phyloP scores from a whole-genome alignment of 306 rosid species.

The Calophaca sinica region DNA sequence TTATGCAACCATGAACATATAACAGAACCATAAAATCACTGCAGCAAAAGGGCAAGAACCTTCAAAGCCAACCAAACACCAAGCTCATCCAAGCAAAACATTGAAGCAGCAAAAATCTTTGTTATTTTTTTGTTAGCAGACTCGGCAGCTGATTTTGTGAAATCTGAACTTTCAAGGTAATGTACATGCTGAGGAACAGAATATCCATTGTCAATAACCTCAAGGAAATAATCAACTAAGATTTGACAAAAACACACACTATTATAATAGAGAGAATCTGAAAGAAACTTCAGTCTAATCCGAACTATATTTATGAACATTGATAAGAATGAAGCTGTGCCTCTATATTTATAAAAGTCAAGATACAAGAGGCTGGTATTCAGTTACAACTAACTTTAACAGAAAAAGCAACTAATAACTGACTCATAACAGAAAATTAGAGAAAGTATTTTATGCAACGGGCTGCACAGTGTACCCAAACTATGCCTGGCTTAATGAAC shows the following conservation, averaged over 20 bases:
- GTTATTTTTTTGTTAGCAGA: conserved; percentile 55
- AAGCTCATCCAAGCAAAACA: conserved; percentile 74
- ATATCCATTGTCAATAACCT: conserved; percentile 47
- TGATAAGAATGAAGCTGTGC: not conserved
- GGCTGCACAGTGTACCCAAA: not conserved
- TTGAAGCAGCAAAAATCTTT: conserved; percentile 51
- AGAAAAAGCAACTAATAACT: not conserved
- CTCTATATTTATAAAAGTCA: not conserved
- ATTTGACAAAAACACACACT: not conserved
- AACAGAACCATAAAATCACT: conserved; percentile 25
- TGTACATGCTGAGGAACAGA: conserved; percentile 61
- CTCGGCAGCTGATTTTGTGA: conserved; percentile 48
- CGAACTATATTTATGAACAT: not conserved
- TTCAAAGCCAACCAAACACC: conserved; percentile 80
- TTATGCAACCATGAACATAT: conserved; percentile 37
- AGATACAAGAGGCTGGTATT: not conserved
- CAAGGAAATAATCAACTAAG: conserved; percentile 39
- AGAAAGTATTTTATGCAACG: not conserved
- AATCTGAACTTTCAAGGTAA: conserved; percentile 48
- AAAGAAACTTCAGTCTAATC: conserved; percentile 4
- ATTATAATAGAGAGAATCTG: not conserved
- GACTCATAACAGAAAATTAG: not conserved
- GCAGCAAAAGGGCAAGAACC: conserved; percentile 54
- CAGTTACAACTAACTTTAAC: not conserved
- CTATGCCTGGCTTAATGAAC: not conserved